These are phyloP conservation scores for Maudiozyma humilis DNA, from an alignment of 1,139 yeast species.

Conservation along the genomic window DNA sequence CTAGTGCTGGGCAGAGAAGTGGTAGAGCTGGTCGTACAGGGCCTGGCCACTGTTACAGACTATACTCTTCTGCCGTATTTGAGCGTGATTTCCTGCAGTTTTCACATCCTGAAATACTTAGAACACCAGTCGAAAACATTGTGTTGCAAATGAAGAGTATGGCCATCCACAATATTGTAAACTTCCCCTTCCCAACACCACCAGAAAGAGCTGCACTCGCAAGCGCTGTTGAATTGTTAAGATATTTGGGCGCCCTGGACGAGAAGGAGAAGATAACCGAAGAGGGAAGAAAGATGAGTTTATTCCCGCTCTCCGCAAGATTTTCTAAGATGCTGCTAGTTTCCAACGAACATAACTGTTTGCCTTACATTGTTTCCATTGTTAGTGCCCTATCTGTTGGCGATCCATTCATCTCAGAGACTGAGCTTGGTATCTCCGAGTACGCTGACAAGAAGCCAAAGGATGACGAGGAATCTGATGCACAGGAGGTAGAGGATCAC, in stretches of 20 bases:
- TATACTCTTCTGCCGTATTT: conserved; percentile 90
- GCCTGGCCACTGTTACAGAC: conserved; percentile 93
- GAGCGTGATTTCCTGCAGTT: conserved; percentile 80
- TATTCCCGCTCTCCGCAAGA: conserved; percentile 89
- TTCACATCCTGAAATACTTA: conserved; percentile 76
- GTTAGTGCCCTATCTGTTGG: conserved; percentile 93
- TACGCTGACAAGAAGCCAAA: conserved; percentile 18
- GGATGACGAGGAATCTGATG: conserved; percentile 26
- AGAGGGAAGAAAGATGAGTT: conserved; percentile 76
- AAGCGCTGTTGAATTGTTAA: conserved; percentile 61
- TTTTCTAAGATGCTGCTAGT: conserved; percentile 83
- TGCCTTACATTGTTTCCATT: conserved; percentile 79
- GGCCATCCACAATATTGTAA: conserved; percentile 86
- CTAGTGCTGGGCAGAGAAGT: conserved; percentile 89
- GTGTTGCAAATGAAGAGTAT: conserved; percentile 91
- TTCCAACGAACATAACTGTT: conserved; percentile 79
- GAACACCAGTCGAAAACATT: conserved; percentile 95
- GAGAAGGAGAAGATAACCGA: conserved; percentile 50
- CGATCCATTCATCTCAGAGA: conserved; percentile 74
- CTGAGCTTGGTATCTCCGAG: conserved; percentile 51
- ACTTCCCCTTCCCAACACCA: conserved; percentile 96
- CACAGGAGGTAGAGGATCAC: conserved; percentile 30
- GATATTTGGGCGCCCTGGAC: conserved; percentile 73
- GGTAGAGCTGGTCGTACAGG: conserved; percentile 99
- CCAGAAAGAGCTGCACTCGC: conserved; percentile 58